Evolutionary conservation across 2,329 filamentous ascomycete species (phyloP).

Genomic region (Zopfia rhizophila): DNA sequence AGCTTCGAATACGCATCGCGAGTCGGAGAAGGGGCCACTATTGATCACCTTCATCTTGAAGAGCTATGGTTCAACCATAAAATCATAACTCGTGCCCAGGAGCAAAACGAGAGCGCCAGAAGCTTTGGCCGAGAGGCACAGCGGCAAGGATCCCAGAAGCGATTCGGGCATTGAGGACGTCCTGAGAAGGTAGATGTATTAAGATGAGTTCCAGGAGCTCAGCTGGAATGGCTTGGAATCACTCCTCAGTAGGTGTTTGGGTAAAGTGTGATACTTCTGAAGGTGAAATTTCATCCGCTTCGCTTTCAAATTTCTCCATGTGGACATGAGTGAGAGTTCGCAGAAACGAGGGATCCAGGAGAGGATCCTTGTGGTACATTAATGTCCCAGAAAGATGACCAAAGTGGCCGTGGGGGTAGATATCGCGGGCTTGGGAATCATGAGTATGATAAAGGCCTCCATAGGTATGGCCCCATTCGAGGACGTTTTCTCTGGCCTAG

Average conservation of each 20-base stretch:
- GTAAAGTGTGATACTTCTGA: no score
- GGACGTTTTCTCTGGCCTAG: constrained; percentile 18
- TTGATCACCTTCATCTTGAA: constrained; percentile 6
- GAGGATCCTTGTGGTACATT: no score
- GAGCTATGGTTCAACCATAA: constrained; percentile 11
- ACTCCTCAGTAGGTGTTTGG: no score
- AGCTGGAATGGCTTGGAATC: not conserved
- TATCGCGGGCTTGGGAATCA: no score
- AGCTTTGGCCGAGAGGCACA: constrained; percentile 9
- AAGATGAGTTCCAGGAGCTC: constrained; percentile 11
- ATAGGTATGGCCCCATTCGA: constrained; percentile 19
- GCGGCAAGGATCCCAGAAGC: not conserved
- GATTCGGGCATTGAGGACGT: not conserved
- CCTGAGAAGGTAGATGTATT: not conserved
- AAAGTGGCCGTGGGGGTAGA: no score
- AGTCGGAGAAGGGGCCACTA: no score
- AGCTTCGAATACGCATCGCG: not conserved
- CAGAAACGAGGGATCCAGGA: no score
- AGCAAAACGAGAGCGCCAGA: constrained; percentile 17
- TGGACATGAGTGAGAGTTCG: no score
- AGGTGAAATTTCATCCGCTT: no score
- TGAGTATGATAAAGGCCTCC: constrained; percentile 1
- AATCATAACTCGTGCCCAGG: constrained; percentile 2
- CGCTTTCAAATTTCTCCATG: no score
- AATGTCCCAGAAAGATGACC: no score